Percentiles rank a stretch among this genome's conserved stretches.
Conservation (phyloP, 495 filamentous ascomycete genomes). For the Chaetomium fimeti region DNA sequence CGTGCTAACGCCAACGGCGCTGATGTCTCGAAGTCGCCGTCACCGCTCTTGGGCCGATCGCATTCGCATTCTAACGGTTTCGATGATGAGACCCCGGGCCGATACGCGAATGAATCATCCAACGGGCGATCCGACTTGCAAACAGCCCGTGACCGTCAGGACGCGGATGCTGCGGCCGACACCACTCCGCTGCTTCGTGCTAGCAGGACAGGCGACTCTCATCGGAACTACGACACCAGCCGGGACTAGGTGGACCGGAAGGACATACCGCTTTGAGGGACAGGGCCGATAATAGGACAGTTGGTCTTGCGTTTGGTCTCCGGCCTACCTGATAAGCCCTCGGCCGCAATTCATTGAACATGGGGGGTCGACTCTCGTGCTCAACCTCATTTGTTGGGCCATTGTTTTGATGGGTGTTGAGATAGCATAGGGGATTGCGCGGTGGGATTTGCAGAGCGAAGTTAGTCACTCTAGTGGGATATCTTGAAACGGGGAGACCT, state of each 20-base stretch:
- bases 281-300: background rate
- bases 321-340: background rate
- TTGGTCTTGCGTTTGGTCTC: background rate
- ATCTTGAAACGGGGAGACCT: background rate
- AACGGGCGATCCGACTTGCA: constrained; percentile 43
- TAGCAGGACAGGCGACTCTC: constrained; percentile 38
- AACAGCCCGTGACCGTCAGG: constrained; percentile 42
- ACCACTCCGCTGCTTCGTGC: constrained; percentile 45
- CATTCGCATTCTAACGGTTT: constrained; percentile 36
- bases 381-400: background rate
- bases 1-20: constrained; percentile 20
- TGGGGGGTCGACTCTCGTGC: background rate
- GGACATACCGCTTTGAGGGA: constrained; percentile 18
- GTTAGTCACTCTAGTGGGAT: background rate
- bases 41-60: constrained; percentile 17
- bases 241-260: constrained; percentile 26
- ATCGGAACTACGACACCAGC: constrained; percentile 33
- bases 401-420: background rate
- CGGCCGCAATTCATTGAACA: background rate
- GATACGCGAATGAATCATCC: constrained; percentile 42
- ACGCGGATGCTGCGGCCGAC: constrained; percentile 42
- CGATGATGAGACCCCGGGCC: constrained; percentile 38
- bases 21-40: constrained; percentile 19
- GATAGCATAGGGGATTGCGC: background rate
- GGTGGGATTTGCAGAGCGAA: background rate